A percentile compares a stretch with the other conserved stretches of the same genome.
phyloP scores from a whole-genome alignment of 768 basidiomycete species.

The Suillus bovinus region DNA sequence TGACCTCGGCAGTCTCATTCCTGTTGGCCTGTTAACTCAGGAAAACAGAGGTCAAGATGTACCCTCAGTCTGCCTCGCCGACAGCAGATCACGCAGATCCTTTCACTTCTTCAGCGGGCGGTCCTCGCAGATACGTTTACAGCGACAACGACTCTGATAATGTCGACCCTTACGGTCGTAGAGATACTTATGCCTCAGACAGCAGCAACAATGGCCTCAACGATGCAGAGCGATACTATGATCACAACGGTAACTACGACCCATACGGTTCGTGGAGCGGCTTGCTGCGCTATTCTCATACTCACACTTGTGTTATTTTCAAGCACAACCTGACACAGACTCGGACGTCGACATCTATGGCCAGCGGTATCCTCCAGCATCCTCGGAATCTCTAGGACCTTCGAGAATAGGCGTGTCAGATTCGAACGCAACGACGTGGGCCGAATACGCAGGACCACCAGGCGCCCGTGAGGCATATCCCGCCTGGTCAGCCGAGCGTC shows the following conservation, averaged over 20 bases:
- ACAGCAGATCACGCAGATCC: constrained; percentile 69
- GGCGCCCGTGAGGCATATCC: constrained; percentile 84
- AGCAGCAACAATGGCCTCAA: constrained; percentile 57
- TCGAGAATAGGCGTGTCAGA: constrained; percentile 64
- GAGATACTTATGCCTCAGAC: constrained; percentile 73
- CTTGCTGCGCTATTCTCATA: constrained; percentile 9
- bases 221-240: constrained; percentile 58
- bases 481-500: constrained; percentile 89
- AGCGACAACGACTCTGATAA: constrained; percentile 80
- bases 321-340: constrained; percentile 82
- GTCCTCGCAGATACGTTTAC: constrained; percentile 47
- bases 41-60: constrained; percentile 33
- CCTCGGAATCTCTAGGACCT: constrained; percentile 72
- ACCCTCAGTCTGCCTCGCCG: constrained; percentile 56
- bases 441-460: constrained; percentile 56
- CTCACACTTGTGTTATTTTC: constrained; percentile 18
- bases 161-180: constrained; percentile 57
- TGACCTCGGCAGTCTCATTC: constrained; percentile 15
- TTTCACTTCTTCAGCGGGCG: constrained; percentile 47
- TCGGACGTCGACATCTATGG: constrained; percentile 78
- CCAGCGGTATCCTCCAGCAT: constrained; percentile 62
- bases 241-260: constrained; percentile 63
- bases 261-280: constrained; percentile 49
- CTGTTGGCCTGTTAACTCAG: constrained; percentile 16
- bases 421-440: constrained; percentile 71